These are phyloP conservation scores for Penicillium samsonianum DNA, from an alignment of 495 filamentous ascomycete genomes.

Conservation along the genomic window DNA sequence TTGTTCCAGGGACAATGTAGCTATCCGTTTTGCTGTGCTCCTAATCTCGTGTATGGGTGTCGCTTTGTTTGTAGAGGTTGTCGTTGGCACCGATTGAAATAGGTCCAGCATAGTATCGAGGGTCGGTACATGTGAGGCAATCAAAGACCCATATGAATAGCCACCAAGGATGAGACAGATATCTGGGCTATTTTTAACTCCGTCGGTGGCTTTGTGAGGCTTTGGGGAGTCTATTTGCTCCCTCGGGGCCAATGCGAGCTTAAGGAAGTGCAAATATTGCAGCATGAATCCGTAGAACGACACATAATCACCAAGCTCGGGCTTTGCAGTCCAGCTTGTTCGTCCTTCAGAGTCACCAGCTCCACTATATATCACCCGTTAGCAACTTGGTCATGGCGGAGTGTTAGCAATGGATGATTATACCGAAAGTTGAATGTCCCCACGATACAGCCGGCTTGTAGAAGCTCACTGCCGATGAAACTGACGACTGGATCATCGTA, in stretches of 20 bases:
- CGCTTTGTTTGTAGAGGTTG: not conserved
- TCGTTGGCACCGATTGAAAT: constrained; percentile 40
- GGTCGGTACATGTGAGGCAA: constrained; percentile 70
- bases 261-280: constrained; percentile 61
- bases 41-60: constrained; percentile 65
- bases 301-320: constrained; percentile 78
- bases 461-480: constrained; percentile 59
- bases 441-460: constrained; percentile 70
- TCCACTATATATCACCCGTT: constrained; percentile 55
- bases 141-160: constrained; percentile 89
- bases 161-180: constrained; percentile 65
- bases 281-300: constrained; percentile 77
- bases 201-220: not conserved
- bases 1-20: constrained; percentile 33
- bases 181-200: not conserved
- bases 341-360: constrained; percentile 70
- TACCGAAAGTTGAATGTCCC: constrained; percentile 94
- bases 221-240: not conserved
- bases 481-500: constrained; percentile 81
- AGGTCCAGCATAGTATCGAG: constrained; percentile 56
- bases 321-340: constrained; percentile 82
- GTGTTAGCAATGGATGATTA: constrained; percentile 4
- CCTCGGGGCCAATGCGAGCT: constrained; percentile 1
- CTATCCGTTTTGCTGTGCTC: constrained; percentile 63
- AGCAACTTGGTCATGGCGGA: not conserved